Base-by-base conservation (phyloP, 176 grass and related monocot genomes). In the Carex scoparia region DNA sequence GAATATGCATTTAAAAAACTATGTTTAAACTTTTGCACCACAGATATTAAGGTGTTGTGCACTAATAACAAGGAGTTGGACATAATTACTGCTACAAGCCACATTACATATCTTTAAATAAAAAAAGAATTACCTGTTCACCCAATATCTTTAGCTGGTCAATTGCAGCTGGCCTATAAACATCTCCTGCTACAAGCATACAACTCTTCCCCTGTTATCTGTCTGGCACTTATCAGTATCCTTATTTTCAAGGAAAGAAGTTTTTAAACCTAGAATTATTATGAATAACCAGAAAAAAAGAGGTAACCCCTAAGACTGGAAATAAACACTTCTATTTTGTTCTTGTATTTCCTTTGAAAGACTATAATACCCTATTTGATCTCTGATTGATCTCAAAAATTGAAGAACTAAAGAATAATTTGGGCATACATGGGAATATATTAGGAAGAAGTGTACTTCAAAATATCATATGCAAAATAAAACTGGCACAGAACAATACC, bases 151-250 rank as follows among this genome's bases (percentile, higher is more conserved):
- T 85, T 53, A 99, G 93, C 88, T 99, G 96, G 86, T 99, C 96
- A 84, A 99, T 95, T 71, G 96, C 96, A 84, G 96, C 96, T 88
- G 96, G 96, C 88, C 96, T 90, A 88, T 99, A 95, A 81, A 99
- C 93, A 85, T 99, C 96, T 60, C 93, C 91, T 81, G 96, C 96
- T 13, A 99, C 87, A 63, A 95, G 88, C 93, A 99, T 92, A 67
- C 93, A 99, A 69, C 96, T 95, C 88, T 94, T 99, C 28, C 93
- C 96, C 96, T 99, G 93, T 81, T 92, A 91, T 78, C 87, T 67
- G 57, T 87, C 27, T 84, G 42, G 70, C 72, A 78, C 84, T 68
- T 88, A 85, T 90, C 81, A 90, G 84, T 65, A 92, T 30, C 57
- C 56, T 84, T 69, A 82, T 74, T 35, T 72, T 86, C 28, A 57